Evolutionary conservation across 176 grass and related monocot genomes (phyloP).

Genomic region (Alloteropsis semialata): DNA sequence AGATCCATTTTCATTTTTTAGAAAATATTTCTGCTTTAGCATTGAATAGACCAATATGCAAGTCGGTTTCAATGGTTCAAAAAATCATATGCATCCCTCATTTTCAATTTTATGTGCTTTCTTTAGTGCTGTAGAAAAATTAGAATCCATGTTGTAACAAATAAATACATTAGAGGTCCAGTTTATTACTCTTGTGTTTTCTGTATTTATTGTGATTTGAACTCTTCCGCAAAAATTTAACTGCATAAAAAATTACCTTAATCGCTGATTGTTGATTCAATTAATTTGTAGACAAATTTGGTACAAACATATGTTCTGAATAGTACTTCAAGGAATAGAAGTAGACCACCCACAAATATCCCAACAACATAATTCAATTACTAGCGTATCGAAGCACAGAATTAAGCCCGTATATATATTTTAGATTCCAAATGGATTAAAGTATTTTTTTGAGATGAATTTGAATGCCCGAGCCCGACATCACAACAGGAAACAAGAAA

Average conservation of each 20-base stretch:
- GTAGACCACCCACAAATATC: neutral
- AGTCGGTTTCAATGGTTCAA: neutral
- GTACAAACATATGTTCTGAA: neutral
- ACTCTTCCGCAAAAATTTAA: neutral
- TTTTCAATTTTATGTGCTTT: too few species aligned
- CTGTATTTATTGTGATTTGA: neutral
- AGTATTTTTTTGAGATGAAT: neutral
- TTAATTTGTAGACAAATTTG: neutral
- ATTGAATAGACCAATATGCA: neutral
- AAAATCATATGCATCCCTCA: too few species aligned
- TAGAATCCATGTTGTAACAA: neutral
- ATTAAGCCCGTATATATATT: too few species aligned
- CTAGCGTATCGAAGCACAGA: neutral
- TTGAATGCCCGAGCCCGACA: too few species aligned
- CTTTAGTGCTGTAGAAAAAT: too few species aligned
- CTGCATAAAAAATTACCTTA: neutral
- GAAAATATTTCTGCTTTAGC: too few species aligned
- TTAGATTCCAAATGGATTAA: neutral
- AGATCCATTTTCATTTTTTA: too few species aligned
- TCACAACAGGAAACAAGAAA: neutral
- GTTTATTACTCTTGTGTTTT: neutral
- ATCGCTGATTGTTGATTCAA: neutral
- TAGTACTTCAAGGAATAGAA: neutral
- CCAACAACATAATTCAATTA: neutral
- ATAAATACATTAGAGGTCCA: neutral